These are phyloP conservation scores for Apiotrichum montevideense DNA, from an alignment of 1,284 basidiomycete species.

Conservation along the genomic window DNA sequence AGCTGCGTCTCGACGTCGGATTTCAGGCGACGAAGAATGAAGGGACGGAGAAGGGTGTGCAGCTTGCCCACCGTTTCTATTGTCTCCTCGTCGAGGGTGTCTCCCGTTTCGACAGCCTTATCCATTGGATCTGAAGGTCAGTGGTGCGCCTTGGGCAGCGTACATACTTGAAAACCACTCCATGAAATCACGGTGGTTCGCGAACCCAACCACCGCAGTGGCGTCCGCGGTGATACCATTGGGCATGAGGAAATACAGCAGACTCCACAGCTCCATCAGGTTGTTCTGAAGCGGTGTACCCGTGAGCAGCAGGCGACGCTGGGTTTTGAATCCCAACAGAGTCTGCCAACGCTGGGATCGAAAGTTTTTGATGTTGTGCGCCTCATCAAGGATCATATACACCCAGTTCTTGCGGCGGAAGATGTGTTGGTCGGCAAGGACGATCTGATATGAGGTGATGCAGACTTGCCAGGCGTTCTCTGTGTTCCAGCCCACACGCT, in stretches of 20 bases:
- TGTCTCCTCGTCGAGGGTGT: slow-evolving; percentile 72
- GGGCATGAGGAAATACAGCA: slow-evolving; percentile 94
- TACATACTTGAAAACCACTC: slow-evolving; percentile 94
- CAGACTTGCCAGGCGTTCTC: slow-evolving; percentile 92
- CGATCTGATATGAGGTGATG: slow-evolving; percentile 90
- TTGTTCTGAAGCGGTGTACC: slow-evolving; percentile 96
- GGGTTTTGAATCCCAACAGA: slow-evolving; percentile 86
- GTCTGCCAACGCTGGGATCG: slow-evolving; percentile 93
- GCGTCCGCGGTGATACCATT: slow-evolving; percentile 51
- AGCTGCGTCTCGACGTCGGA: slow-evolving; percentile 93
- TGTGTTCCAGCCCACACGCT: slow-evolving; percentile 89
- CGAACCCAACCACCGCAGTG: slow-evolving; percentile 67
- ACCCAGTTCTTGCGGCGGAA: slow-evolving; percentile 95
- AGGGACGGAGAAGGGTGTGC: slow-evolving; percentile 87
- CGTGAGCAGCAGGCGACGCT: slow-evolving; percentile 78
- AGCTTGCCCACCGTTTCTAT: slow-evolving; percentile 81
- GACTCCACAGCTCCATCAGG: slow-evolving; percentile 88
- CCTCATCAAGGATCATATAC: slow-evolving; percentile 94
- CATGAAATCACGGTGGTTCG: slow-evolving; percentile 86
- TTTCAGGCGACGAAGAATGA: slow-evolving; percentile 88
- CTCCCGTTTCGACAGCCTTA: slow-evolving; percentile 85
- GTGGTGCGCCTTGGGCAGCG: no score
- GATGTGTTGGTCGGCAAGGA: slow-evolving; percentile 84
- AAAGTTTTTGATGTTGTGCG: slow-evolving; percentile 99
- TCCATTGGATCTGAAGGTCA: slow-evolving; percentile 70